Base-by-base conservation (phyloP, 768 basidiomycete species). In the Suillus discolor region DNA sequence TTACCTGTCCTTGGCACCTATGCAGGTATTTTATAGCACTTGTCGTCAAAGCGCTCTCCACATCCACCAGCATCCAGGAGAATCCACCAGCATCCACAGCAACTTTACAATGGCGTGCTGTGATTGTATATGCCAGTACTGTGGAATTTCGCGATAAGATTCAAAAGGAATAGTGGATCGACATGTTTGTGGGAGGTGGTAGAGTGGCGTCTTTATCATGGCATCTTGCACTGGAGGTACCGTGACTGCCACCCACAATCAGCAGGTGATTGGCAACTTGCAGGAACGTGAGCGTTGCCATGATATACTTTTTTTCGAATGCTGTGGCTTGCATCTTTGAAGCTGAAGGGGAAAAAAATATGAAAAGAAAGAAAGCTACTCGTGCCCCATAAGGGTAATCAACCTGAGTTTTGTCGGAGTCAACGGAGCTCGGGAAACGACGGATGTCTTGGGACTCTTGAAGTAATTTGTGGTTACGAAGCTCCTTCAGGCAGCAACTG, bases 31-130 rank as follows among this genome's bases (percentile, higher is more conserved):
- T 28, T 60, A 60, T 60, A 60, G 25, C 0, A 59, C 13, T 12
- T 6, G 11, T 54, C 18, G 57, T 54, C 25, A 60, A 61, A 53
- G 61, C 57, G 47, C 31, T 57, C 44, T 42, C 51, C 18, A 25
- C 34, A 39, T 41, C 51, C 18, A 39, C 36, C 49, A 62, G 44
- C 12, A 34, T n/a, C 7, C 60, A 16, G 15, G 23, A 2, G 16
- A 5, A 25, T 8, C 15, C 57, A 62, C 53, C 54, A 62, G 44
- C 18, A 2, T 60, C 57, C 18, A 60, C 57, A 60, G 57, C 25
- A 60, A 41, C 5, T 4, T 12, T 11, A 60, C 57, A 60, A 41
- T 60, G 57, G 39, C 57, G 6, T 18, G 57, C 23, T 41, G 25
- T 42, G 39, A 59, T 60, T 60, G 57, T 57, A 6, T 11, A 16